Percentiles rank a stretch among this genome's conserved stretches.
Evolutionary conservation across 495 filamentous ascomycete genomes (phyloP).

Genomic region (Tuber borchii): DNA sequence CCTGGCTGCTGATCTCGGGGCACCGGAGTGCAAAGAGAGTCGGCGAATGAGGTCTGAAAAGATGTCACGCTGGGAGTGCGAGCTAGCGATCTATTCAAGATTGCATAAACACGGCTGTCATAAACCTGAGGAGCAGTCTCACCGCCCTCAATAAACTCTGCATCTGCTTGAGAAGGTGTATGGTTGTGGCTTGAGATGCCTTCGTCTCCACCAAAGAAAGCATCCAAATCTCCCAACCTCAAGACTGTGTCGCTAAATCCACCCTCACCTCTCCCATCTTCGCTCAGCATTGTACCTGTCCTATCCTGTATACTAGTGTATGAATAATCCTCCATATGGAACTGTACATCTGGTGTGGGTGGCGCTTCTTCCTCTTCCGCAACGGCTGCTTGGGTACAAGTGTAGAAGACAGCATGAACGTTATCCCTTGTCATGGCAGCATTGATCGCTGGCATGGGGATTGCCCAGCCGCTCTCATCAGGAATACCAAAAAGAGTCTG

Average conservation of each 20-base stretch:
- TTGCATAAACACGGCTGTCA: slow-evolving; percentile 87
- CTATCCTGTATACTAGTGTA: slow-evolving; percentile 70
- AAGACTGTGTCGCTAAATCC: slow-evolving; percentile 67
- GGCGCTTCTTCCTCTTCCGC: slow-evolving; percentile 56
- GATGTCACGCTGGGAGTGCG: slow-evolving; percentile 65
- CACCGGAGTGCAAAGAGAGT: slow-evolving; percentile 45
- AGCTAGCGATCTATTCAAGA: slow-evolving; percentile 63
- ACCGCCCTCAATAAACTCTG: slow-evolving; percentile 53
- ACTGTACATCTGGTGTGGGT: slow-evolving; percentile 79
- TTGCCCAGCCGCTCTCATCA: slow-evolving; percentile 90
- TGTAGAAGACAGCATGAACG: slow-evolving; percentile 95
- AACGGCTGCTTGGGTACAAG: slow-evolving; percentile 59
- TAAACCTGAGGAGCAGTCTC: slow-evolving; percentile 82
- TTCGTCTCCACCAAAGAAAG: slow-evolving; percentile 72
- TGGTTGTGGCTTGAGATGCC: slow-evolving; percentile 50
- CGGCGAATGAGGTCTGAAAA: slow-evolving; percentile 82
- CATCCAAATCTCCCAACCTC: slow-evolving; percentile 86
- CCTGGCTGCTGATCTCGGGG: slow-evolving; percentile 30
- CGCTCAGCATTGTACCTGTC: slow-evolving; percentile 85
- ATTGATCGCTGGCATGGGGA: slow-evolving; percentile 85
- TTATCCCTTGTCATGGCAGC: slow-evolving; percentile 77
- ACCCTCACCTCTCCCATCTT: slow-evolving; percentile 64
- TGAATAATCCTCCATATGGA: slow-evolving; percentile 80
- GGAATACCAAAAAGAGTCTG: slow-evolving; percentile 95
- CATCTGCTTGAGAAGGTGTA: slow-evolving; percentile 47